Base-by-base conservation (phyloP, 2,329 filamentous ascomycete genomes). In the Ceratocystiopsis brevicomis region DNA sequence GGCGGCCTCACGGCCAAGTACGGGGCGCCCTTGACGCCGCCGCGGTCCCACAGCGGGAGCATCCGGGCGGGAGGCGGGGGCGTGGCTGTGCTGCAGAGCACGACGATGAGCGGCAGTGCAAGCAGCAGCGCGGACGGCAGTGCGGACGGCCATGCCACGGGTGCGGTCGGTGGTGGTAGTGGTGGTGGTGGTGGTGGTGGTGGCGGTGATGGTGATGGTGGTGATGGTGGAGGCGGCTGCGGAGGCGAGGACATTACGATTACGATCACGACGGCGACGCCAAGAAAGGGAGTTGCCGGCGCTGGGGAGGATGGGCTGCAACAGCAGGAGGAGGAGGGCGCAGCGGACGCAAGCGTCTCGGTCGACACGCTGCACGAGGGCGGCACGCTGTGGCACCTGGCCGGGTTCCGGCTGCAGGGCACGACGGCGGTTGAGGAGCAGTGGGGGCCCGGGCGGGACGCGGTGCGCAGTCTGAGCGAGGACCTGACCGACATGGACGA, bases 401-500 rank as follows among this genome's bases (percentile, higher is more conserved):
- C 82, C 54, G 70, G 74, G 10, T 92, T 92, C 55, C 75, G 90
- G 42, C 80, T 82, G 1, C 44, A 75, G 43, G 88, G 86, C 45
- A 93, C 85, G 0, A 88, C 80, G 1, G 73, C 88, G 11, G 67
- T 82, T 44, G 79, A 80, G 50, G 81, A 88, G 59, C 69, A 76
- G 42, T 84, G 78, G 67, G 40, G 21, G 19, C 16, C 73, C 0
- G 82, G 78, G 2, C 70, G 78, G 33, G 81, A 87, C 44, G 75
- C 81, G 1, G 61, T 67, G 34, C 63, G 70, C 25, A 66, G 64
- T 52, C 76, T 88, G 59, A 92, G 83, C 53, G 87, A 94, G 59
- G 83, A 88, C 52, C 68, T 95, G 18, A 92, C 82, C 45, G 88
- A 95, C 55, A 76, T 95, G 56, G 87, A 93, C 53, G 87, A 95